These are phyloP conservation scores for Trichoderma asperellum DNA, from an alignment of 2,329 filamentous ascomycete genomes.

Conservation along the genomic window DNA sequence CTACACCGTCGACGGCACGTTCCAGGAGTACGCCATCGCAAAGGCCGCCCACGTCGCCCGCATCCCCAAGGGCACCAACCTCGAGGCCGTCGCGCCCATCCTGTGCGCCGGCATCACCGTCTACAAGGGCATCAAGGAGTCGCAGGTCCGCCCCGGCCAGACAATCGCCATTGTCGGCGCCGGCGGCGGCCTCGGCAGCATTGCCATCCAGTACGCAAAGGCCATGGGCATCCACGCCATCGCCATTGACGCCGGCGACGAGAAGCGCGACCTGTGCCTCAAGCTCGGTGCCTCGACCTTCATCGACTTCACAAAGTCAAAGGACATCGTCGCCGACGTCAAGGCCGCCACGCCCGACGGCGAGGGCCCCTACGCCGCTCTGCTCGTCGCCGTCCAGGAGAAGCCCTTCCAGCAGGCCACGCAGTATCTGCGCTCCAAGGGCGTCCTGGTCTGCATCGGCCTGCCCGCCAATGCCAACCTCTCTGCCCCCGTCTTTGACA, in stretches of 20 bases:
- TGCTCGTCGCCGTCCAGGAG: conserved; percentile 84
- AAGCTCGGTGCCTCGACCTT: conserved; percentile 72
- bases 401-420: conserved; percentile 95
- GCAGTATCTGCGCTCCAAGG: conserved; percentile 81
- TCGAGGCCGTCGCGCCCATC: conserved; percentile 78
- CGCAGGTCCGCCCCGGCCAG: conserved; percentile 72
- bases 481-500: conserved; percentile 84
- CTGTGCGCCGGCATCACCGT: conserved; percentile 86
- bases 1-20: conserved; percentile 89
- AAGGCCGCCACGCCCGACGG: conserved; percentile 79
- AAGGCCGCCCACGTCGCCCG: conserved; percentile 85
- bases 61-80: conserved; percentile 74
- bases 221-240: conserved; percentile 85
- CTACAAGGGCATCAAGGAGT: conserved; percentile 91
- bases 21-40: conserved; percentile 89
- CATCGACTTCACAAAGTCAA: conserved; percentile 77
- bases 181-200: conserved; percentile 76
- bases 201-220: conserved; percentile 85
- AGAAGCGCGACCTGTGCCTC: conserved; percentile 74
- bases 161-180: conserved; percentile 84
- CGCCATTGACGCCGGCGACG: conserved; percentile 80
- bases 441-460: conserved; percentile 86
- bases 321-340: conserved; percentile 82
- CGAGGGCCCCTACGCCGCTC: conserved; percentile 82
- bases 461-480: conserved; percentile 80